Base-by-base conservation (phyloP, 768 basidiomycete genomes). In the Mycena rebaudengoi region DNA sequence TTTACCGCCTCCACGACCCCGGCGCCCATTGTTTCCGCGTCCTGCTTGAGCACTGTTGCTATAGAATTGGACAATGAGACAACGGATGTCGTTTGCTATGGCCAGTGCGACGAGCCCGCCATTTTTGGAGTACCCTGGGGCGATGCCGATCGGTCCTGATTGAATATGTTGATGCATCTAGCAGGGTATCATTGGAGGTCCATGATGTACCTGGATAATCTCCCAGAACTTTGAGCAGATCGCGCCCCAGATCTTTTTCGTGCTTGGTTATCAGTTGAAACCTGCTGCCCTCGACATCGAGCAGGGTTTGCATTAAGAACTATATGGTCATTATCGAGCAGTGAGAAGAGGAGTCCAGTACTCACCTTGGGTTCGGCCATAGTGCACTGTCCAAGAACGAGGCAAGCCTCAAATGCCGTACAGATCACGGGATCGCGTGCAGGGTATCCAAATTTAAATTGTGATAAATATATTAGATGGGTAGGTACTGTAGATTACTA, bases 21-120 rank as follows among this genome's bases (percentile, higher is more conserved):
- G 23, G 46, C 43, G 8, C 48, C 53, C 20, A 68, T 37, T 30
- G 66, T 25, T 53, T 21, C 73, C 70, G 21, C 68, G 62, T 5
- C 67, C 61, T 35, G 73, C 66, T 16, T 59, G 64, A 32, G 59
- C 62, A 28, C 35, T 60, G 48, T 51, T 66, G 41, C 61, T 65
- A 52, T 53, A 60, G 43, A 70, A 62, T 50, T 68, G 43, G 7
- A 69, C 61, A 52, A 66, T 52, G 39, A 69, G 46, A 68, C 79
- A 80, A 39, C 74, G 71, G 16, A 70, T 65, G 29, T 75, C 74
- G 48, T 82, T 78, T 11, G 80, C 74, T 57, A 88, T 76, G 7
- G 85, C 84, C 23, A 89, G 76, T 1, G 80, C 81, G 41, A 78
- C 66, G 35, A 89, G 75, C 18, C 69, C 66, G 1, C 85, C 85